Evolutionary conservation across 2,329 filamentous ascomycete genomes (phyloP), one percentile per base, ranked within the genome.

Genomic region (Metarhizium humberi): DNA sequence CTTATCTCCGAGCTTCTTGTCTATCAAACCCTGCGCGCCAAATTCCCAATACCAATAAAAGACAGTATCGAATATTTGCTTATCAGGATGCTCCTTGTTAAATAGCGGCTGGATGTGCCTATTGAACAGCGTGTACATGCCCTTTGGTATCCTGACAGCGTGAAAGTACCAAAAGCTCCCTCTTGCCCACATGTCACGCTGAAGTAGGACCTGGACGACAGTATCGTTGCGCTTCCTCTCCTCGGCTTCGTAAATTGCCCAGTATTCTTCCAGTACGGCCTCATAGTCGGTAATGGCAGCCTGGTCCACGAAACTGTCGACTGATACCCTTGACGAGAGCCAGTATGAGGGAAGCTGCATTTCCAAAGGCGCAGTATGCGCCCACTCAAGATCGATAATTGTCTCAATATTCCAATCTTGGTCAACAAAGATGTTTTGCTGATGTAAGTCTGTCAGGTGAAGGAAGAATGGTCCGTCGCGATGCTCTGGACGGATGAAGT

Each of bases 351-450:
- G 61, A 20, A 53, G 51, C 16, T 64, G 53, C 58, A 65, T 66
- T 51, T 67, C 61, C 6, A 61, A 30, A n/a, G 63, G 61, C 30
- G 51, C 50, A 13, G 61, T 55, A 47, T 57, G 61, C 20, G 63
- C 59, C 64, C 63, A 71, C 60, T 71, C 64, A 8, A 69, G 58
- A 47, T 69, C 66, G 54, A 70, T 62, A 36, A 69, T 50, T 36
- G 49, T 61, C 50, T 58, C 65, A 34, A 71, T 59, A 47, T 67
- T 63, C 62, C 64, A 69, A 29, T 65, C 53, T 20, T 63, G 49
- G 53, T 69, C 64, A 30, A 69, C 64, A 30, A 70, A 66, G 8
- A 69, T 67, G 51, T 74, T 74, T 49, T 67, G 69, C 47, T 65
- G 60, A 49, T 71, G 70, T 16, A 73, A 56, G 55, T 75, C 69